A percentile compares a stretch with the other conserved stretches of the same genome.
phyloP scores from a whole-genome alignment of 352 stramenopile genomes.

The Blastocystis sp. region DNA sequence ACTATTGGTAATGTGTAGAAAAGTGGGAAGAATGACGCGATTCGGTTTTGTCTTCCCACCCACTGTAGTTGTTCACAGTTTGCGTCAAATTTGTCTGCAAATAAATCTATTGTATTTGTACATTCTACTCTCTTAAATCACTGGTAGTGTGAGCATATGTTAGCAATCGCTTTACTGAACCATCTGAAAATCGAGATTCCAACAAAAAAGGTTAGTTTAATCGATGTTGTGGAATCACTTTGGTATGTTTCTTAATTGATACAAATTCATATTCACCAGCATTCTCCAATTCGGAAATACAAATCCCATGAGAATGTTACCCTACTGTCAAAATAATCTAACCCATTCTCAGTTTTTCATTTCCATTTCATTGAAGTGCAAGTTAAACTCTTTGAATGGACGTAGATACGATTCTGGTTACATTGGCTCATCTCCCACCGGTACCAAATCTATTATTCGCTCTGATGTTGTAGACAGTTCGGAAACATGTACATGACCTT shows the following conservation, averaged over 20 bases:
- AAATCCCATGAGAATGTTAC: background rate
- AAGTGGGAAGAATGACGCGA: background rate
- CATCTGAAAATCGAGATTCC: slow-evolving; percentile 1
- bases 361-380: background rate
- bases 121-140: background rate
- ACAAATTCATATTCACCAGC: background rate
- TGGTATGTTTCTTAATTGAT: background rate
- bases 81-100: background rate
- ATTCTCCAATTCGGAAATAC: background rate
- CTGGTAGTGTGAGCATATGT: slow-evolving; percentile 37
- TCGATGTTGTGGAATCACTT: background rate
- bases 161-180: background rate
- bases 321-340: background rate
- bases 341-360: background rate
- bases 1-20: background rate
- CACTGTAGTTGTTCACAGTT: slow-evolving; percentile 2
- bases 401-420: slow-evolving; percentile 45
- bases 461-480: background rate
- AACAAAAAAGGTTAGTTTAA: background rate
- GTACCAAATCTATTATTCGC: background rate
- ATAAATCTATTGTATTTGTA: slow-evolving; percentile 1
- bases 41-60: slow-evolving; percentile 8
- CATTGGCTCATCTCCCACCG: slow-evolving; percentile 18
- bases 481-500: background rate
- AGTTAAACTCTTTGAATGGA: background rate